These are phyloP conservation scores for Pyropia haitanensis DNA, from an alignment of 23 red algal genomes.

Conservation along the genomic window DNA sequence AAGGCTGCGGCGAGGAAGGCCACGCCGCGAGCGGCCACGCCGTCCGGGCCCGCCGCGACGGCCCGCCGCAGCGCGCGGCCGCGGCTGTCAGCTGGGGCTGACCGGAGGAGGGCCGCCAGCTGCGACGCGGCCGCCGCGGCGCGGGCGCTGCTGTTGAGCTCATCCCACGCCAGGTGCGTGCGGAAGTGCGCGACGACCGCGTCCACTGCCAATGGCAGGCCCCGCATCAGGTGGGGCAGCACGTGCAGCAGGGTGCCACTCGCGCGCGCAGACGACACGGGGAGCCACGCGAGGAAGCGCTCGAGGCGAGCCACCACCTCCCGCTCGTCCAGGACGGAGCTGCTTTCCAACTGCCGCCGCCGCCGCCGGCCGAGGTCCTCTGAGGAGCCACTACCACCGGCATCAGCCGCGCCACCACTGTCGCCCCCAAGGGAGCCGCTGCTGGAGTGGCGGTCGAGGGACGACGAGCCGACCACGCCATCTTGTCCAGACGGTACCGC, in stretches of 20 bases:
- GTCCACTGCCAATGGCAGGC: conserved; percentile 28
- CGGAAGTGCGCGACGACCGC: conserved; percentile 29
- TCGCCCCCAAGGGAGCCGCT: too few relatives aligned
- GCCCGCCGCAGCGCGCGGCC: conserved; percentile 2
- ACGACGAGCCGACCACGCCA: too few relatives aligned
- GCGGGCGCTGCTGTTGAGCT: conserved; percentile 23
- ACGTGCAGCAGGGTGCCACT: conserved; percentile 47
- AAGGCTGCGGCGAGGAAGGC: conserved; percentile 26
- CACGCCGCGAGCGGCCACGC: too few relatives aligned
- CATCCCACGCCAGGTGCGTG: conserved; percentile 12
- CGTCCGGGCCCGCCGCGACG: not conserved
- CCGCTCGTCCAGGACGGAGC: not conserved
- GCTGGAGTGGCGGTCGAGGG: too few relatives aligned
- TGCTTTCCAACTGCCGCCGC: not conserved
- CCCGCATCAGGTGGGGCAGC: conserved; percentile 54
- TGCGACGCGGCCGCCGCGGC: conserved; percentile 28
- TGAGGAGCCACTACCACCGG: too few relatives aligned
- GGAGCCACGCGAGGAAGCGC: conserved; percentile 51
- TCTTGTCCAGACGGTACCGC: too few relatives aligned
- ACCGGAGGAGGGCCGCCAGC: conserved; percentile 41
- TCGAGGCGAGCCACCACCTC: conserved; percentile 47
- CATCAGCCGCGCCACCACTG: too few relatives aligned
- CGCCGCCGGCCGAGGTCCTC: too few relatives aligned
- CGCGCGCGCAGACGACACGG: conserved; percentile 29
- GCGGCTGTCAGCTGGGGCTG: conserved; percentile 32